Conservation (phyloP, 1,284 basidiomycete genomes). For the Ustilago nuda region DNA sequence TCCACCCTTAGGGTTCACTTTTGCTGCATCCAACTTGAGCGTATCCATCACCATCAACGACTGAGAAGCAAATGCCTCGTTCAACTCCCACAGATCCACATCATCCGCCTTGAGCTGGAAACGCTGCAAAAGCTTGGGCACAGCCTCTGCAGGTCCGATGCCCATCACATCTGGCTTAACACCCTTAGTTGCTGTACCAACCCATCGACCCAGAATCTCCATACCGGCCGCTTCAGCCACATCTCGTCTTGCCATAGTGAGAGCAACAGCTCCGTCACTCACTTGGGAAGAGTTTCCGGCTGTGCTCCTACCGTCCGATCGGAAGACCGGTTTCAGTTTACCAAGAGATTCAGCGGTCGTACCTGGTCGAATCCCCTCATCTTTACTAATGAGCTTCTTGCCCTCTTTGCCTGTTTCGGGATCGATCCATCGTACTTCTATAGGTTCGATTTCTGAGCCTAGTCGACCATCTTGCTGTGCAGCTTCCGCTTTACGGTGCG, state of each 20-base stretch:
- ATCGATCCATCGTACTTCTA: conserved; percentile 60
- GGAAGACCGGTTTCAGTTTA: conserved; percentile 66
- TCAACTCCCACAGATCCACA: conserved; percentile 67
- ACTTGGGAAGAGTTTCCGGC: conserved; percentile 68
- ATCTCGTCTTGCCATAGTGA: conserved; percentile 62
- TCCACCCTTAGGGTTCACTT: conserved; percentile 68
- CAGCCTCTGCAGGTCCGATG: conserved; percentile 63
- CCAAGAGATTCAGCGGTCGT: conserved; percentile 53
- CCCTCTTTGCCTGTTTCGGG: conserved; percentile 56
- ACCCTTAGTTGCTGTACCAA: conserved; percentile 60
- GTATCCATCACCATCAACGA: conserved; percentile 63
- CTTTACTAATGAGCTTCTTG: conserved; percentile 59
- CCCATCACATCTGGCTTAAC: conserved; percentile 68
- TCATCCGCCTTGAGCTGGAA: conserved; percentile 58
- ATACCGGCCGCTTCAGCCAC: conserved; percentile 63
- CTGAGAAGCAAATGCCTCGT: conserved; percentile 68
- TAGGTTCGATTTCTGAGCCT: conserved; percentile 62
- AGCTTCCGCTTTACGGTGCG: conserved; percentile 57
- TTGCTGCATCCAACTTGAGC: conserved; percentile 52
- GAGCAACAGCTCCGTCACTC: conserved; percentile 63
- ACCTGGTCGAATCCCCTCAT: conserved; percentile 65
- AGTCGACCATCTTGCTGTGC: conserved; percentile 62
- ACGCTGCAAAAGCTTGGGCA: conserved; percentile 62
- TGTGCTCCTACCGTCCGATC: conserved; percentile 55
- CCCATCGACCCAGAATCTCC: conserved; percentile 63